phyloP scores from a whole-genome alignment of 306 rosid genomes.

The Datisca glomerata region DNA sequence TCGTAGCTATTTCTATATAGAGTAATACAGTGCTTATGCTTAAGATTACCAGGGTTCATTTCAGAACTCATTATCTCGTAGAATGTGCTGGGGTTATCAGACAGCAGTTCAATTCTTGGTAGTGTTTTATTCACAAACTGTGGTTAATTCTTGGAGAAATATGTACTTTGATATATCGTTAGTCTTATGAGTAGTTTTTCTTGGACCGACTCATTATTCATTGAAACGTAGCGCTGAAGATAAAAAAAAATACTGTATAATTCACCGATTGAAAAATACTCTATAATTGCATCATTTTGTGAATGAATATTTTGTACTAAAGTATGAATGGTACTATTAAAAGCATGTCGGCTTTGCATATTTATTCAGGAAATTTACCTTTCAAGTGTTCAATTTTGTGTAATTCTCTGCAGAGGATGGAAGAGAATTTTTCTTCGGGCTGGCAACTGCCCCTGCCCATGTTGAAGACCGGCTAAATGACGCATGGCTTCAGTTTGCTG shows the following conservation, averaged over 20 bases:
- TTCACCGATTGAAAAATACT: background rate
- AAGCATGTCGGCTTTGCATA: background rate
- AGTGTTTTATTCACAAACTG: too few species aligned
- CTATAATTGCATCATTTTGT: background rate
- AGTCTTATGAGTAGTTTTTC: too few species aligned
- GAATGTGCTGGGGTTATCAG: too few species aligned
- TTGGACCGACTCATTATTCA: too few species aligned
- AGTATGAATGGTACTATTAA: too few species aligned
- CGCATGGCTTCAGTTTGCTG: constrained; percentile 93
- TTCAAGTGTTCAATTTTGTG: background rate
- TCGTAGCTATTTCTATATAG: too few species aligned
- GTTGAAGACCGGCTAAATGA: constrained; percentile 85
- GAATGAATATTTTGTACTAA: background rate
- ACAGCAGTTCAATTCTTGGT: too few species aligned
- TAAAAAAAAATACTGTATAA: background rate
- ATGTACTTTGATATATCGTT: too few species aligned
- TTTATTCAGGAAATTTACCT: background rate
- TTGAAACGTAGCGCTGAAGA: background rate
- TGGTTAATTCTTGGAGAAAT: too few species aligned
- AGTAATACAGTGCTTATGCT: too few species aligned
- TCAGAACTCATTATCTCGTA: too few species aligned
- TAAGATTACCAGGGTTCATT: too few species aligned
- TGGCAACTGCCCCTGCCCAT: constrained; percentile 96
- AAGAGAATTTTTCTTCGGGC: constrained; percentile 69
- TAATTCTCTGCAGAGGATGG: constrained; percentile 38